Evolutionary conservation across 176 grass and related monocot genomes (phyloP).

Genomic region (Paspalum vaginatum): DNA sequence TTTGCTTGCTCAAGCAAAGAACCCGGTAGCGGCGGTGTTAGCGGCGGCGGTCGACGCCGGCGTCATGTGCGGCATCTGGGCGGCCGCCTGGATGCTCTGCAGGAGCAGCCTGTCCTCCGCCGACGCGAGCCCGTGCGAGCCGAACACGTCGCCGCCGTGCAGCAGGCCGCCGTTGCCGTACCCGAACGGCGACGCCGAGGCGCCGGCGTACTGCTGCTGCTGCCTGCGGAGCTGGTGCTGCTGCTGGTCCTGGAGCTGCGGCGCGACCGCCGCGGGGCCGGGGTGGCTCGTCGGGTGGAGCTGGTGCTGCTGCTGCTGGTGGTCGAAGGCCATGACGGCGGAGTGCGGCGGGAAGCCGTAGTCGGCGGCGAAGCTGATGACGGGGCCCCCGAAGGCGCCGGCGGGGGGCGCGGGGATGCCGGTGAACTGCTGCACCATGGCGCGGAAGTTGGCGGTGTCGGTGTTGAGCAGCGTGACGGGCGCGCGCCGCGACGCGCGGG

Average conservation of each 20-base stretch:
- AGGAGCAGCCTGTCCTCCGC: constrained; percentile 56
- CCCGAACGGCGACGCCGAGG: not conserved
- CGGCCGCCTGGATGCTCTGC: constrained; percentile 48
- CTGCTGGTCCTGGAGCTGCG: constrained; percentile 43
- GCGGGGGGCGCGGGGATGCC: constrained; percentile 57
- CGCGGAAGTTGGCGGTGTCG: constrained; percentile 83
- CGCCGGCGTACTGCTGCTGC: constrained; percentile 48
- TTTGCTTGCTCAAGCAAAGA: constrained; percentile 47
- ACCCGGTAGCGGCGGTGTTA: constrained; percentile 41
- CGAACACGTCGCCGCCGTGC: constrained; percentile 33
- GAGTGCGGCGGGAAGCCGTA: constrained; percentile 32
- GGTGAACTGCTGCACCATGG: constrained; percentile 95
- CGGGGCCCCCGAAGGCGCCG: constrained; percentile 23
- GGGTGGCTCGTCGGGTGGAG: constrained; percentile 19
- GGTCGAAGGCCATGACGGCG: constrained; percentile 50
- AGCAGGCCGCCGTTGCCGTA: not conserved
- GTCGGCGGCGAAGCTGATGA: constrained; percentile 54
- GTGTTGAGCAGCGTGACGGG: constrained; percentile 95
- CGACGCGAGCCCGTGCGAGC: constrained; percentile 9
- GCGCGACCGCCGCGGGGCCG: not conserved
- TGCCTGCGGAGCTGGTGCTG: constrained; percentile 20
- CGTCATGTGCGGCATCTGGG: constrained; percentile 52
- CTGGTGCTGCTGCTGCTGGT: not conserved
- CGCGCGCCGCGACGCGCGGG: constrained; percentile 70
- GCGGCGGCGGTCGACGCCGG: constrained; percentile 25